These are phyloP conservation scores for Globisporangium echinulatum DNA, from an alignment of 352 stramenopile species.

Conservation along the genomic window DNA sequence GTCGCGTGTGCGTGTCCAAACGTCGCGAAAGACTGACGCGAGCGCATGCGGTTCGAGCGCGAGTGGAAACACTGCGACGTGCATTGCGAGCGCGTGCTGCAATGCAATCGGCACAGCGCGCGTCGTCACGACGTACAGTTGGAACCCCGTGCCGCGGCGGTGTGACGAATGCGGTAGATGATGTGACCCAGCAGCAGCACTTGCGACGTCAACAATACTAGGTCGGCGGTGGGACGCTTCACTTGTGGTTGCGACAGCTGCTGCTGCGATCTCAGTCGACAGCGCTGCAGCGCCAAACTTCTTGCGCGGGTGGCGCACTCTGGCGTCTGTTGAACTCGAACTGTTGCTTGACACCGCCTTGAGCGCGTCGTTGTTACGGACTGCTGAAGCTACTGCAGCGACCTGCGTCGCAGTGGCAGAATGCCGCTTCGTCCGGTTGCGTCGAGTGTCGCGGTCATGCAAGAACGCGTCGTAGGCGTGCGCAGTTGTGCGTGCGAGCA, in stretches of 20 bases:
- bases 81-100: slow-evolving; percentile 15
- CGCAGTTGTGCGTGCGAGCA: slow-evolving; percentile 14
- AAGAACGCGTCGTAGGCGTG: slow-evolving; percentile 4
- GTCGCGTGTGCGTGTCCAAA: slow-evolving; percentile 11
- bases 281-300: slow-evolving; percentile 3
- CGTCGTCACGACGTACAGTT: slow-evolving; percentile 36
- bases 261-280: slow-evolving; percentile 9
- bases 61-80: slow-evolving; percentile 23
- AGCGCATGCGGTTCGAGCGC: slow-evolving; percentile 4
- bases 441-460: not conserved
- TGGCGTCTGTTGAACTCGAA: not conserved
- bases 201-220: not conserved
- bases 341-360: not conserved
- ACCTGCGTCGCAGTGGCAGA: not conserved
- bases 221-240: not conserved
- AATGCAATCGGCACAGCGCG: slow-evolving; percentile 5
- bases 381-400: not conserved
- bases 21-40: slow-evolving; percentile 19
- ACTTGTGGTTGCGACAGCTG: not conserved
- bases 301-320: slow-evolving; percentile 2
- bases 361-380: not conserved
- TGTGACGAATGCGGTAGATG: not conserved
- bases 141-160: slow-evolving; percentile 20
- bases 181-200: not conserved
- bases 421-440: not conserved